Base-by-base conservation (phyloP, 2,329 filamentous ascomycete species). In the Penicillium sp. region DNA sequence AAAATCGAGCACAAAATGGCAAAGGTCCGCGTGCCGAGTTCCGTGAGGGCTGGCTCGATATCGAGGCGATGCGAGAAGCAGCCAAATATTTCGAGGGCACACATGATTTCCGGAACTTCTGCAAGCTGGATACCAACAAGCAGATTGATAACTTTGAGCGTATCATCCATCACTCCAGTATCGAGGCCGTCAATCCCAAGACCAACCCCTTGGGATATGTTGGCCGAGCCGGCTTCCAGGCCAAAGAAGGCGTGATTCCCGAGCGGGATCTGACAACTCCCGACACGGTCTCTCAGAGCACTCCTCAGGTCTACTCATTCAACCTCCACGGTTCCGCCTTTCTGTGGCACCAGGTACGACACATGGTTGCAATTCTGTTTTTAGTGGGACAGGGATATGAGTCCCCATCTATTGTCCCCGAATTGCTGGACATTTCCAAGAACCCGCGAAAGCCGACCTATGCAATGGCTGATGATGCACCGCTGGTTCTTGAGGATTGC, bases 101-200 rank as follows among this genome's bases (percentile, higher is more conserved):
- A 43, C 89, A 97, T 70, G 93, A 99, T 73, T 99, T 97, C 73
- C 83, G 93, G 52, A 99, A 99, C 70, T 88, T 97, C 66, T 97
- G 93, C 79, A 95, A 95, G 71, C 78, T 97, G 51, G 93, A 99
- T 71, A 80, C 87, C 1, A 83, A 80, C 61, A 97, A 97, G 76
- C 89, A 95, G 71, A 88, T 95, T 60, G 83, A 82, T 29, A 93
- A 88, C 66, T 97, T 92, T 63, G 75, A 81, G 60, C 79, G 93
- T 35, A 80, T 81, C 36, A 89, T 99, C 60, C 91, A 86, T 67
- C 83, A 87, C 71, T 82, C 89, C 9, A 83, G 86, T 61, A 87
- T 99, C 54, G 83, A 89, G 51, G 80, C 86, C 63, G 82, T 91
- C 2, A 69, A 78, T 18, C 64, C 58, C 75, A 64, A 73, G 14